These are phyloP conservation scores for Plasmodium vinckei DNA, from an alignment of 169 alveolate species.

Conservation along the genomic window DNA sequence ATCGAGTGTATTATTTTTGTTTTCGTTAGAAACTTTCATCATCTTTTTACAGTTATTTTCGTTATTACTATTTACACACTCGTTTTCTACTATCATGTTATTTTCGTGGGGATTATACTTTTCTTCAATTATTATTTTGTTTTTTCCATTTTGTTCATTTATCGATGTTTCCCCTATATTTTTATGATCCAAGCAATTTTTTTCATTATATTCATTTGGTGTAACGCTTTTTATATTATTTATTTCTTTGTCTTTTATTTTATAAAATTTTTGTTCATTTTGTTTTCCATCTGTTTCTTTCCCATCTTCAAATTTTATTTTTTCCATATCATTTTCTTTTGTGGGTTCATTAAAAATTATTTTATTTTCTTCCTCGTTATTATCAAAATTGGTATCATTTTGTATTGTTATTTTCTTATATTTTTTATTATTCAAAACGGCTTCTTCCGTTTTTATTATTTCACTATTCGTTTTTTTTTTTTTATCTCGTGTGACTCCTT, in stretches of 20 bases:
- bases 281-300: not conserved
- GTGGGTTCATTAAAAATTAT: conserved; percentile 1
- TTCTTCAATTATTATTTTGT: conserved; percentile 1
- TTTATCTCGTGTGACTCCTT: not conserved
- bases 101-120: not conserved
- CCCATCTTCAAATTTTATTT: not conserved
- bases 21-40: not conserved
- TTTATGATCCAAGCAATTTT: conserved; percentile 2
- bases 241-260: conserved; percentile 35
- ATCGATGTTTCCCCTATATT: not conserved
- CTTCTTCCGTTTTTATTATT: conserved; percentile 8
- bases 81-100: not conserved
- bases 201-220: conserved; percentile 11
- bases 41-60: not conserved
- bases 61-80: conserved; percentile 3
- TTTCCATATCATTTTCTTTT: conserved; percentile 4
- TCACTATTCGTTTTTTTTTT: conserved; percentile 20
- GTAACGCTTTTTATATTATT: conserved; percentile 9
- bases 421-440: conserved; percentile 7
- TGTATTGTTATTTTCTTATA: conserved; percentile 9
- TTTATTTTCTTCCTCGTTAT: conserved; percentile 3
- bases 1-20: not conserved
- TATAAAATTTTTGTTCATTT: not conserved
- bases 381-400: conserved; percentile 5
- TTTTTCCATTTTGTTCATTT: conserved; percentile 10